A percentile compares a stretch with the other conserved stretches of the same genome.
Evolutionary conservation across 306 rosid species (phyloP).

Genomic region (Potentilla sterilis): DNA sequence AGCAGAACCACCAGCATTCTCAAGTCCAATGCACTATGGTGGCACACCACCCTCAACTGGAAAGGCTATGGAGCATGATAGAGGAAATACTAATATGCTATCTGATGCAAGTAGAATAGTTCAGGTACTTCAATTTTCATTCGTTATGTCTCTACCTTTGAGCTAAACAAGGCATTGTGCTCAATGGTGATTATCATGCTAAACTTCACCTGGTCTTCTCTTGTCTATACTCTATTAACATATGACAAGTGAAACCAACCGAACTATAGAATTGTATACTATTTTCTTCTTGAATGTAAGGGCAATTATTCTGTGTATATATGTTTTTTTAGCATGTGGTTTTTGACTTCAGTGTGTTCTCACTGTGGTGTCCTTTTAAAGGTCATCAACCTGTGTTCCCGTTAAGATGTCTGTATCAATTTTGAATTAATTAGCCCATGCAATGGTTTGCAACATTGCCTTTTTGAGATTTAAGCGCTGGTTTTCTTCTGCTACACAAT

Average conservation of each 20-base stretch:
- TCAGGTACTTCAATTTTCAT: conserved; percentile 41
- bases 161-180: conserved; percentile 7
- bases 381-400: not conserved
- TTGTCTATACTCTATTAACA: not conserved
- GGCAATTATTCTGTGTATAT: not conserved
- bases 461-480: conserved; percentile 23
- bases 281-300: not conserved
- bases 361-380: not conserved
- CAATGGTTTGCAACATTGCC: conserved; percentile 14
- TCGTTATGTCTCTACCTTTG: not conserved
- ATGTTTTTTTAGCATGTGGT: not conserved
- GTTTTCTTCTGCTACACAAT: conserved; percentile 34
- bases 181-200: not conserved
- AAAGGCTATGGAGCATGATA: conserved; percentile 60
- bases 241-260: not conserved
- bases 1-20: conserved; percentile 49
- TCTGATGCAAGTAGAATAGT: conserved; percentile 55
- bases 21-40: conserved; percentile 51
- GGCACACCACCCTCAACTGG: conserved; percentile 35
- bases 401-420: not conserved
- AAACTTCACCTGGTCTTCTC: not conserved
- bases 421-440: not conserved
- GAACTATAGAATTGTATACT: not conserved
- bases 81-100: conserved; percentile 47
- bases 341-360: not conserved